phyloP scores from a whole-genome alignment of 2,329 filamentous ascomycete species.

The Epichloe bromicola region DNA sequence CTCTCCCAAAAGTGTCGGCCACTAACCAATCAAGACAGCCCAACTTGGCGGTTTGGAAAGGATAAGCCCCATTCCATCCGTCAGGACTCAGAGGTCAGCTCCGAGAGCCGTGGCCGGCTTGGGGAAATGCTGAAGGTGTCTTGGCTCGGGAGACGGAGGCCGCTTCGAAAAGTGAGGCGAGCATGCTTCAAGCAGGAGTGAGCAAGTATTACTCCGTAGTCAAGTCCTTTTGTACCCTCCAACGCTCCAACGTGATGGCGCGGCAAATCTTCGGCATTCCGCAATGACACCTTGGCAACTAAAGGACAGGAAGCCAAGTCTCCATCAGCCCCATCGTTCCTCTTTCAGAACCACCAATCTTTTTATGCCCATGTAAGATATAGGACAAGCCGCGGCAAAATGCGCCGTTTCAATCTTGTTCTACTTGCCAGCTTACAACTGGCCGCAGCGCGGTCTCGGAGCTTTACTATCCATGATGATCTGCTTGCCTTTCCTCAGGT shows the following conservation, averaged over 20 bases:
- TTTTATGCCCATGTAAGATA: conserved; percentile 17
- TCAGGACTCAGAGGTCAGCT: too few species aligned
- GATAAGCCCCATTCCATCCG: too few species aligned
- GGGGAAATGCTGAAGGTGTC: too few species aligned
- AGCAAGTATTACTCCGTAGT: too few species aligned
- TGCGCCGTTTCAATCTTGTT: conserved; percentile 36
- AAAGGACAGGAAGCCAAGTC: too few species aligned
- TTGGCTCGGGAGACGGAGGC: too few species aligned
- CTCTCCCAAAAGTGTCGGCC: neutral
- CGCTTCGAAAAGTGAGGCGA: too few species aligned
- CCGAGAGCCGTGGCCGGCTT: too few species aligned
- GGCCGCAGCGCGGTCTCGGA: conserved; percentile 33
- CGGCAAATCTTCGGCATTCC: conserved; percentile 11
- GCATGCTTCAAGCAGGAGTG: neutral
- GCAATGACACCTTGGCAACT: conserved; percentile 7
- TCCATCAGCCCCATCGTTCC: neutral
- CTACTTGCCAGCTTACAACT: conserved; percentile 33
- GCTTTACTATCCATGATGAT: conserved; percentile 82
- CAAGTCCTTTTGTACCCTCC: too few species aligned
- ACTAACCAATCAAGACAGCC: neutral
- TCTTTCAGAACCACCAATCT: neutral
- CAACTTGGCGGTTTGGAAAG: too few species aligned
- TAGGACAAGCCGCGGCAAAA: conserved; percentile 20
- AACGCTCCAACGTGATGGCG: too few species aligned
- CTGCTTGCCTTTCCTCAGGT: conserved; percentile 79